Conservation (phyloP, 2,329 filamentous ascomycete species). For the Beauveria bassiana region DNA sequence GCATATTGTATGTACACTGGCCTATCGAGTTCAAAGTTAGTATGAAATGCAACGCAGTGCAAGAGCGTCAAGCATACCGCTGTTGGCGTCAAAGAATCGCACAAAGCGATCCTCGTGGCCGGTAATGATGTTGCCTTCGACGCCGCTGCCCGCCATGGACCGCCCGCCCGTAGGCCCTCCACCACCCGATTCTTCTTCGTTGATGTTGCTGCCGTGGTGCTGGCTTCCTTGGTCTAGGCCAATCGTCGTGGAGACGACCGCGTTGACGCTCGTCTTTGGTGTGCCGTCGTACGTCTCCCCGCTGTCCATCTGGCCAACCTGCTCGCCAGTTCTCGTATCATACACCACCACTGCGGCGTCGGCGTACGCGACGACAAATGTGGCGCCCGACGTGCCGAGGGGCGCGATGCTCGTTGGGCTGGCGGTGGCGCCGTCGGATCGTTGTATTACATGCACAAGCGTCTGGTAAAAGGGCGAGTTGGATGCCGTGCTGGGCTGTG, state of each 20-base stretch:
- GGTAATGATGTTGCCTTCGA: constrained; percentile 91
- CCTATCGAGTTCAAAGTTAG: constrained; percentile 44
- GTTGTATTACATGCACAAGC: constrained; percentile 76
- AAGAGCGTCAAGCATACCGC: constrained; percentile 57
- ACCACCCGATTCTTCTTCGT: constrained; percentile 66
- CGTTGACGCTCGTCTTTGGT: constrained; percentile 71
- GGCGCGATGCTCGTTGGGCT: constrained; percentile 92
- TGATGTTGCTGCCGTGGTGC: constrained; percentile 41
- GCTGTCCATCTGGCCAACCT: constrained; percentile 87
- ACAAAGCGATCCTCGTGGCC: constrained; percentile 96
- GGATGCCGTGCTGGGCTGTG: constrained; percentile 80
- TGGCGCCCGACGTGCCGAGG: constrained; percentile 71
- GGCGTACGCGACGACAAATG: constrained; percentile 87
- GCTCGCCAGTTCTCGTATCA: constrained; percentile 85
- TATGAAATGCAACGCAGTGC: background rate
- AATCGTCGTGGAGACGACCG: constrained; percentile 78
- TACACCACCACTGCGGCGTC: constrained; percentile 88
- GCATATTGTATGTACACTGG: constrained; percentile 99
- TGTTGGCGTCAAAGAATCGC: constrained; percentile 96
- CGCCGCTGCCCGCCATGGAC: constrained; percentile 61
- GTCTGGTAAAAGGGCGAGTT: constrained; percentile 82
- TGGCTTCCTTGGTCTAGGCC: constrained; percentile 64
- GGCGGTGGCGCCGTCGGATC: constrained; percentile 55
- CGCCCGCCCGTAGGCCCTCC: constrained; percentile 72
- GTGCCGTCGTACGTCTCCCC: constrained; percentile 90